A percentile compares a stretch with the other conserved stretches of the same genome.
Evolutionary conservation across 768 basidiomycete species (phyloP).

Genomic region (Pisolithus orientalis): DNA sequence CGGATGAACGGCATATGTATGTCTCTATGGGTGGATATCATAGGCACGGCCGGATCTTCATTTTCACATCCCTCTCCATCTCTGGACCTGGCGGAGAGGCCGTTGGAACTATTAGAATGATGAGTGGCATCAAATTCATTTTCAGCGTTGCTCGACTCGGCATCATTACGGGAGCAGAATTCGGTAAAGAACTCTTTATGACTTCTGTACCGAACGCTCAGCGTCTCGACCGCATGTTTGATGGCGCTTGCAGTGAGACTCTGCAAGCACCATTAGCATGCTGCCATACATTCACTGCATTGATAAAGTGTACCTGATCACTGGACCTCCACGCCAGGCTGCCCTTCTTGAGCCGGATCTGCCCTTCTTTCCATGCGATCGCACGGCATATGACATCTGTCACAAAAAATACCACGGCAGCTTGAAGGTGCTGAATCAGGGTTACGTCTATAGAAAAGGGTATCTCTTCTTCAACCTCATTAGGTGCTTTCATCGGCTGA

Average conservation of each 20-base stretch:
- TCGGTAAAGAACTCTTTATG: constrained; percentile 38
- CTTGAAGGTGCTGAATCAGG: constrained; percentile 41
- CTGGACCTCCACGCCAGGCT: constrained; percentile 54
- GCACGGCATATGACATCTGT: constrained; percentile 44
- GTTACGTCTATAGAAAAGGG: constrained; percentile 41
- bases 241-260: constrained; percentile 36
- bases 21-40: constrained; percentile 21
- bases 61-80: not conserved
- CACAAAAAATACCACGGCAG: constrained; percentile 44
- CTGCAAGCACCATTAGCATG: constrained; percentile 23
- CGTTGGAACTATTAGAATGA: not conserved
- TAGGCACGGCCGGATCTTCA: not conserved
- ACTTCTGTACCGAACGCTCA: constrained; percentile 34
- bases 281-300: not conserved
- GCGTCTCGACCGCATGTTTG: constrained; percentile 41
- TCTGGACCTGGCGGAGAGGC: constrained; percentile 11
- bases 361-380: constrained; percentile 54
- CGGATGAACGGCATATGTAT: constrained; percentile 33
- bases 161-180: constrained; percentile 18
- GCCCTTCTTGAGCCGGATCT: constrained; percentile 48
- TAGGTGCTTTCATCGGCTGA: constrained; percentile 13
- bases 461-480: constrained; percentile 15
- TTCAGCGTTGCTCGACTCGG: not conserved
- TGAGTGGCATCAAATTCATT: not conserved
- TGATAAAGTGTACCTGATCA: constrained; percentile 31